Percentiles rank a stretch among this genome's conserved stretches.
These are phyloP conservation scores for Cercospora sojina DNA, from an alignment of 2,329 filamentous ascomycete species.

Conservation along the genomic window DNA sequence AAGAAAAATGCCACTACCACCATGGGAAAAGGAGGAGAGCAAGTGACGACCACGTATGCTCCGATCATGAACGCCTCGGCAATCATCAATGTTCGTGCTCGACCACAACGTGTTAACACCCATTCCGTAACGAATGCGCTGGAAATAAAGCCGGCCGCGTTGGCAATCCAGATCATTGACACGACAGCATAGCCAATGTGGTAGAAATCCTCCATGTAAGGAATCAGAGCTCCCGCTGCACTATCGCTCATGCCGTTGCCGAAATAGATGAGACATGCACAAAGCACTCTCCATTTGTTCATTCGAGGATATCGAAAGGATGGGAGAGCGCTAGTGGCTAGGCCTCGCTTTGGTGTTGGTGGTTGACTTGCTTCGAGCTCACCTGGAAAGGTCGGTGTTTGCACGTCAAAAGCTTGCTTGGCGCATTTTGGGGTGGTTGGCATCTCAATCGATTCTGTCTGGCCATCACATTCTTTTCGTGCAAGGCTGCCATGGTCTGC, in stretches of 20 bases:
- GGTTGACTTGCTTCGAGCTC: constrained; percentile 58
- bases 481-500: constrained; percentile 24
- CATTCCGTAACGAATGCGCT: constrained; percentile 69
- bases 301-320: constrained; percentile 59
- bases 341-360: constrained; percentile 45
- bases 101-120: constrained; percentile 62
- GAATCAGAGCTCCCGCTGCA: constrained; percentile 73
- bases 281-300: constrained; percentile 68
- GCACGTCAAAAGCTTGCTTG: constrained; percentile 23
- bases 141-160: constrained; percentile 63
- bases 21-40: constrained; percentile 67
- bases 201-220: constrained; percentile 76
- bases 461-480: background rate
- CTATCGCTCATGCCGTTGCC: constrained; percentile 69
- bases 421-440: background rate
- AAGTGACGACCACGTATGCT: constrained; percentile 65
- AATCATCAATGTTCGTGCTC: constrained; percentile 62
- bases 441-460: constrained; percentile 5
- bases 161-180: constrained; percentile 67
- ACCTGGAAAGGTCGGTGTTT: constrained; percentile 39
- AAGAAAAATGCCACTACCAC: constrained; percentile 63
- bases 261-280: constrained; percentile 65
- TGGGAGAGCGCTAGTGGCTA: constrained; percentile 52
- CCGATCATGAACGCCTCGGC: constrained; percentile 57
- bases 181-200: constrained; percentile 74